These are phyloP conservation scores for Lablab purpureus DNA, from an alignment of 306 rosid genomes.

Conservation along the genomic window DNA sequence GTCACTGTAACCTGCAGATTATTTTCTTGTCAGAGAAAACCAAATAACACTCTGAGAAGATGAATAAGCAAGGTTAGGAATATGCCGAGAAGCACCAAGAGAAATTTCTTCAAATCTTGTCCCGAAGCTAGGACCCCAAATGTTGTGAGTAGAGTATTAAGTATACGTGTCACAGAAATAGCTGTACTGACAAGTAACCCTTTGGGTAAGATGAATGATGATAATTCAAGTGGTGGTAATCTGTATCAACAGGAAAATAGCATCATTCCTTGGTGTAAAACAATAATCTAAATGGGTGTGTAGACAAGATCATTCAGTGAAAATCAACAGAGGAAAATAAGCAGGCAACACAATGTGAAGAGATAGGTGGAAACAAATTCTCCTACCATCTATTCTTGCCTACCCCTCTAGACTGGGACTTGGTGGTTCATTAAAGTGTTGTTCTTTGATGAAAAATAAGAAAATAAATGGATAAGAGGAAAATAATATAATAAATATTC, in stretches of 20 bases:
- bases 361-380: not conserved
- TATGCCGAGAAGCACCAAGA: slow-evolving; percentile 52
- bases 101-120: slow-evolving; percentile 51
- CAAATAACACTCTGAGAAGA: slow-evolving; percentile 22
- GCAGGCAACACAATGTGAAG: not conserved
- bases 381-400: not conserved
- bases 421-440: not conserved
- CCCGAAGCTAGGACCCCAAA: slow-evolving; percentile 57
- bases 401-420: not conserved
- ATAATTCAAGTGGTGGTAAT: slow-evolving; percentile 52
- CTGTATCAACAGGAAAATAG: slow-evolving; percentile 44
- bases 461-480: not conserved
- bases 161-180: slow-evolving; percentile 44
- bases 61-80: slow-evolving; percentile 36
- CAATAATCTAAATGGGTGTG: slow-evolving; percentile 22
- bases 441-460: not conserved
- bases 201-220: slow-evolving; percentile 49
- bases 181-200: slow-evolving; percentile 50
- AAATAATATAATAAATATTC: not conserved
- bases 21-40: slow-evolving; percentile 40
- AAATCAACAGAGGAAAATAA: not conserved
- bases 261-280: slow-evolving; percentile 26
- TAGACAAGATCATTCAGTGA: slow-evolving; percentile 1
- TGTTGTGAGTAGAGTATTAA: slow-evolving; percentile 44
- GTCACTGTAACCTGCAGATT: slow-evolving; percentile 56